phyloP scores from a whole-genome alignment of 768 basidiomycete species.

The Suillus fuscotomentosus region DNA sequence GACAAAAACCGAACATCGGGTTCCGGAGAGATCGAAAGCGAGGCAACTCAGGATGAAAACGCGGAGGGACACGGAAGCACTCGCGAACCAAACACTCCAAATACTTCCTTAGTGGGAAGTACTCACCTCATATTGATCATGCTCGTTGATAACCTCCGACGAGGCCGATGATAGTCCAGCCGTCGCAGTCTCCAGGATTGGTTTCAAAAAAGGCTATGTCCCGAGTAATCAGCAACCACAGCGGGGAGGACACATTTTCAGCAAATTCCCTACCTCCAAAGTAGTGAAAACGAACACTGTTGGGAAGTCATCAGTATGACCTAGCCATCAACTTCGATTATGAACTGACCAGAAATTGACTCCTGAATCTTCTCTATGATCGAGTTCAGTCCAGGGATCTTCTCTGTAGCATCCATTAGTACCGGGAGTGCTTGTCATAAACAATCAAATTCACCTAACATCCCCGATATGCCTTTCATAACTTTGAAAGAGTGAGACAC shows the following conservation, averaged over 20 bases:
- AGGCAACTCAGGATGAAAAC: not conserved
- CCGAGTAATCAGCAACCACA: not conserved
- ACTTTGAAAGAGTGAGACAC: constrained; percentile 28
- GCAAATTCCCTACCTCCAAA: constrained; percentile 54
- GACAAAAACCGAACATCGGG: not conserved
- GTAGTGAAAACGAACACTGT: constrained; percentile 82
- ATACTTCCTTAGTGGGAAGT: not conserved
- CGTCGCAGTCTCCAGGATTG: constrained; percentile 71
- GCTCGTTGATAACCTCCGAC: constrained; percentile 72
- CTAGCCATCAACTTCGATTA: not conserved
- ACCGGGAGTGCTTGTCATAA: not conserved
- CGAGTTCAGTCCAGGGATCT: constrained; percentile 75
- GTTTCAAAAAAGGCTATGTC: constrained; percentile 75
- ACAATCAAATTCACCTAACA: constrained; percentile 50
- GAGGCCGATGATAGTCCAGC: constrained; percentile 59
- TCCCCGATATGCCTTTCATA: constrained; percentile 75
- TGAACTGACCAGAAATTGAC: constrained; percentile 54
- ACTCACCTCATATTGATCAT: constrained; percentile 75
- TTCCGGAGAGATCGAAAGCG: not conserved
- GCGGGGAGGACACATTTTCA: not conserved
- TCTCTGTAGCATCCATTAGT: constrained; percentile 45
- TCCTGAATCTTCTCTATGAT: constrained; percentile 81
- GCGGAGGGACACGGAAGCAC: not conserved
- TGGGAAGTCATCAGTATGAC: constrained; percentile 9
- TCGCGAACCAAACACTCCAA: not conserved